Evolutionary conservation across 192 early-diverging fungal genomes (phyloP).

Genomic region (Backusella liffmaniae): DNA sequence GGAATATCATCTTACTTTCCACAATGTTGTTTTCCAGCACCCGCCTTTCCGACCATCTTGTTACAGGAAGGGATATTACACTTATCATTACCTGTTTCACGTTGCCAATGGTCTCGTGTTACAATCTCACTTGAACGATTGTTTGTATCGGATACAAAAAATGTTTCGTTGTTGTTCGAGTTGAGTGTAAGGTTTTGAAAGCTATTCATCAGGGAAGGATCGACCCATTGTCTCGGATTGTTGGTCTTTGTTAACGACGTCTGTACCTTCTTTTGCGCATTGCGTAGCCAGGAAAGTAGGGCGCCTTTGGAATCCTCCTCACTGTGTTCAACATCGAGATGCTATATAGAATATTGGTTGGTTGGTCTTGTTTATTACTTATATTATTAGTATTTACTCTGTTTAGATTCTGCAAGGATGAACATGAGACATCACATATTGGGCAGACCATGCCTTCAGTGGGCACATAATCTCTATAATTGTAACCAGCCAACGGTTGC

Average conservation of each 20-base stretch:
- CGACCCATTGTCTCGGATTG: constrained; percentile 27
- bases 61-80: constrained; percentile 47
- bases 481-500: constrained; percentile 18
- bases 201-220: constrained; percentile 38
- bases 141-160: constrained; percentile 41
- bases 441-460: constrained; percentile 32
- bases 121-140: constrained; percentile 37
- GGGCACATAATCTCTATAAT: constrained; percentile 37
- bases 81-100: constrained; percentile 44
- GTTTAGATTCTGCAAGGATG: constrained; percentile 30
- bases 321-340: constrained; percentile 47
- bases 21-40: constrained; percentile 56
- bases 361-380: not conserved
- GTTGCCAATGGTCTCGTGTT: constrained; percentile 57
- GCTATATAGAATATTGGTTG: constrained; percentile 16
- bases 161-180: constrained; percentile 22
- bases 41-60: constrained; percentile 42
- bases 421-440: constrained; percentile 34
- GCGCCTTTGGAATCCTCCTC: constrained; percentile 55
- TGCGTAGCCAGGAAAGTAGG: constrained; percentile 47
- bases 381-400: not conserved
- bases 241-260: constrained; percentile 7
- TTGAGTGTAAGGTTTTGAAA: constrained; percentile 45
- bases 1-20: constrained; percentile 35
- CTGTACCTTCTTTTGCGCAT: constrained; percentile 52